Evolutionary conservation across 345 rosid species (phyloP), one percentile per base, ranked within the genome.

Genomic region (Acer saccharum): DNA sequence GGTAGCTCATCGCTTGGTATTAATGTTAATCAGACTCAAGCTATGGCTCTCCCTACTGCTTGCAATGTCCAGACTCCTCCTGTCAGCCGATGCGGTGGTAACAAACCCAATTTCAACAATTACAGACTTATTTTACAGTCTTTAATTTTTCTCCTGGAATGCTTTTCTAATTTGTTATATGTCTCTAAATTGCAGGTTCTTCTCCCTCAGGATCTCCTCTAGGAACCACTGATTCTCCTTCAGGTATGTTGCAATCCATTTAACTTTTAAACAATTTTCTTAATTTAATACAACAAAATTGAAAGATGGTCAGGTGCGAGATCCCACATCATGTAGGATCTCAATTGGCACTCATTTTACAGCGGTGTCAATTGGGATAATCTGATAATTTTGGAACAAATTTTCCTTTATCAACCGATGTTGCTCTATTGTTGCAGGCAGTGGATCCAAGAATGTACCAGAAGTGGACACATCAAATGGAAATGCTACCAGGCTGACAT

Each of bases 361-460:
- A 35, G 0, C 4, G 6, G 6, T 35, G 6, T 0, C 6, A 35
- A 4, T 35, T 35, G 39, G 39, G 39, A 35, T 35, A 0, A 35
- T 4, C 5, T 0, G 0, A 35, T 35, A 35, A 35, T 3, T 35
- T 35, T 35, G 0, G 13, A 14, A 13, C 55, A 50, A 50, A 50
- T 11, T 16, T 14, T 54, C 7, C n/a, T 54, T 54, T 46, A 46
- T 46, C 14, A 54, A 54, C n/a, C 9, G 21, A 23, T 72, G 8
- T 18, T 43, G 25, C 9, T 48, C 10, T 17, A 43, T 54, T 55
- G 63, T 25, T 61, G 72, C 81, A 55, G 76, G 71, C 61, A 46
- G n/a, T 18, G 89, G 86, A 74, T 84, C 87, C 0, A 82, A 76
- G 71, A 70, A 77, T 7, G 76, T 29, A 35, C 76, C 88, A 64